Conservation (phyloP, 2,329 filamentous ascomycete genomes). For the Ampelomyces quisqualis region DNA sequence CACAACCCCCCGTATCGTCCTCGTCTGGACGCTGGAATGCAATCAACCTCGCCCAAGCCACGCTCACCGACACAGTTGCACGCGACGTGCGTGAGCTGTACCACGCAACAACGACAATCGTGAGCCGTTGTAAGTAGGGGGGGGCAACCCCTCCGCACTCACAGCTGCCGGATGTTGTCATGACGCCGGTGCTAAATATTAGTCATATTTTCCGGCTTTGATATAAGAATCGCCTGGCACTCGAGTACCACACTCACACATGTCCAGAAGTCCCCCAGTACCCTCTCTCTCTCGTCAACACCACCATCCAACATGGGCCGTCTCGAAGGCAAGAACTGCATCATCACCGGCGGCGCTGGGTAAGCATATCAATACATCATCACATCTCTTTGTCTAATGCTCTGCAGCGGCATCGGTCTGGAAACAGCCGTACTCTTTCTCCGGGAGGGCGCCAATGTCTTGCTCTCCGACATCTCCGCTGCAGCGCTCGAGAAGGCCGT, state of each 20-base stretch:
- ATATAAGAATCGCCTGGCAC: slow-evolving; percentile 25
- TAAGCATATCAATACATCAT: no score
- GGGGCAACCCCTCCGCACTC: slow-evolving; percentile 18
- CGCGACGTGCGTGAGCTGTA: background rate
- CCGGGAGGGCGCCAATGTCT: slow-evolving; percentile 80
- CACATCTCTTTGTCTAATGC: no score
- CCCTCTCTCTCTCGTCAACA: slow-evolving; percentile 4
- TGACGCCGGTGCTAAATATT: slow-evolving; percentile 29
- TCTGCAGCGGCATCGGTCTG: slow-evolving; percentile 78
- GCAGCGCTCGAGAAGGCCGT: slow-evolving; percentile 75
- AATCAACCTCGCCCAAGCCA: background rate
- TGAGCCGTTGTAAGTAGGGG: slow-evolving; percentile 1
- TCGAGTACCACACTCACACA: slow-evolving; percentile 10
- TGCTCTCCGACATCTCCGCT: slow-evolving; percentile 82
- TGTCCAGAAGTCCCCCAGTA: slow-evolving; percentile 8
- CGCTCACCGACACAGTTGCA: background rate
- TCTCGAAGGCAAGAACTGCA: slow-evolving; percentile 65
- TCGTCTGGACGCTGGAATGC: background rate
- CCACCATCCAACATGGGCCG: slow-evolving; percentile 48
- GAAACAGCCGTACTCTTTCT: slow-evolving; percentile 89
- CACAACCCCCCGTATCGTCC: slow-evolving; percentile 1
- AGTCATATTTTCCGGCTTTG: slow-evolving; percentile 29
- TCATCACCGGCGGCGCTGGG: slow-evolving; percentile 86
- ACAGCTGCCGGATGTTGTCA: slow-evolving; percentile 10
- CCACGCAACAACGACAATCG: background rate